Evolutionary conservation across 2,329 filamentous ascomycete genomes (phyloP), one percentile per base, ranked within the genome.

Genomic region (Seiridium unicorne): DNA sequence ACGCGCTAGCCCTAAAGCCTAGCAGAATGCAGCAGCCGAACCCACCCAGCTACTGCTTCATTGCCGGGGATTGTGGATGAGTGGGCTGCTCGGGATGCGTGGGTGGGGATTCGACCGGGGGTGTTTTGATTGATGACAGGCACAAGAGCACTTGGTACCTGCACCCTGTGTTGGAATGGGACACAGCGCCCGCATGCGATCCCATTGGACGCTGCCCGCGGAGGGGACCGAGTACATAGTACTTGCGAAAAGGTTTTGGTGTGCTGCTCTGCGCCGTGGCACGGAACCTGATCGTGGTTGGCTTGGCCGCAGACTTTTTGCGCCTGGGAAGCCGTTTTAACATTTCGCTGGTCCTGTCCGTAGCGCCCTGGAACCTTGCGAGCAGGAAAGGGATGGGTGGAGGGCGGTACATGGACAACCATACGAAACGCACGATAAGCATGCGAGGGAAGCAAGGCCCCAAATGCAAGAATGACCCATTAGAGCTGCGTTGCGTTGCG

Each of bases 101-200:
- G 51, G 40, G 44, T 18, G 11, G 44, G 51, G 32, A 32, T 60
- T 6, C 26, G 40, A 26, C 38, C 44, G n/a, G 46, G 51, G 46
- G 11, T 3, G 38, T 34, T 35, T 57, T 53, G 55, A 58, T 61
- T 61, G 59, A 61, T 60, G 59, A 61, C 55, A 61, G 59, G 59
- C 47, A 61, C 59, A 32, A 32, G n/a, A 9, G 32, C 13, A 6
- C 26, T 44, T 38, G 55, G 55, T 49, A 51, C 44, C 46, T 58
- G 44, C n/a, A 13, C 44, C 44, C 46, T 42, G 55, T 40, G 35
- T 31, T 51, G 44, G 34, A 26, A 49, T 58, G 44, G 46, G 44
- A 40, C 51, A 48, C 9, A 6, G 46, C 34, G 31, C 11, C 36
- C 18, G 53, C 53, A 55, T 53, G 34, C 31, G 8, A 48, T 48